phyloP scores from a whole-genome alignment of 768 basidiomycete species.

The Gymnopilus dilepis region DNA sequence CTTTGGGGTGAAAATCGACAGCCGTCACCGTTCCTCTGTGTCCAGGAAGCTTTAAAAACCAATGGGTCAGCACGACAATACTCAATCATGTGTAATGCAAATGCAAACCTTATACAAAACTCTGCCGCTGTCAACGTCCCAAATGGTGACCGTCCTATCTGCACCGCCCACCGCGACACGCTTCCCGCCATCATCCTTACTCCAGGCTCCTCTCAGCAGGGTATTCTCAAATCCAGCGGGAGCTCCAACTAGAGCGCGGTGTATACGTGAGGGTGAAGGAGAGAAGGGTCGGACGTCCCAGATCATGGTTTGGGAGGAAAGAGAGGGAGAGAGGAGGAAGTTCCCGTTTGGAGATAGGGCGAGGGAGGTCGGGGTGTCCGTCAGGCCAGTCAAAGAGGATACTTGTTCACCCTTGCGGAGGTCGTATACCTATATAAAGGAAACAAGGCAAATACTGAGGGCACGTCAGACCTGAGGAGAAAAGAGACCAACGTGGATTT shows the following conservation, averaged over 20 bases:
- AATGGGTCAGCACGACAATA: background rate
- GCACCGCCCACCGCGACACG: conserved; percentile 90
- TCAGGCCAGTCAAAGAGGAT: conserved; percentile 82
- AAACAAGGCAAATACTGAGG: conserved; percentile 1
- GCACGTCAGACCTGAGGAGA: conserved; percentile 3
- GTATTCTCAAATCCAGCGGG: conserved; percentile 95
- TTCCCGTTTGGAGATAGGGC: conserved; percentile 87
- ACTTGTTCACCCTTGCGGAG: conserved; percentile 84
- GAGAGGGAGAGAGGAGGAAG: conserved; percentile 87
- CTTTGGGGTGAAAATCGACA: conserved; percentile 96
- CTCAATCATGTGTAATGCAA: background rate
- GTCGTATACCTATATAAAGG: conserved; percentile 74
- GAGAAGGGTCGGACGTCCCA: conserved; percentile 96
- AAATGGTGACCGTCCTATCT: conserved; percentile 84
- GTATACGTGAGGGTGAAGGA: conserved; percentile 78
- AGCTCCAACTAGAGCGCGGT: conserved; percentile 80
- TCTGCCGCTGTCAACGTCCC: conserved; percentile 82
- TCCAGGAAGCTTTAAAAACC: conserved; percentile 72
- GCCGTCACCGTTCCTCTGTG: conserved; percentile 96
- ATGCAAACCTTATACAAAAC: conserved; percentile 75
- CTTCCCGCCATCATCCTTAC: conserved; percentile 79
- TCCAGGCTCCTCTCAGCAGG: conserved; percentile 87
- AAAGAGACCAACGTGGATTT: conserved; percentile 78
- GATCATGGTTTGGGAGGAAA: conserved; percentile 88
- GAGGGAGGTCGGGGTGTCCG: conserved; percentile 94